Percentiles rank a stretch among this genome's conserved stretches.
These are phyloP conservation scores for Pichia sp. DNA, from an alignment of 1,139 yeast species.

Conservation along the genomic window DNA sequence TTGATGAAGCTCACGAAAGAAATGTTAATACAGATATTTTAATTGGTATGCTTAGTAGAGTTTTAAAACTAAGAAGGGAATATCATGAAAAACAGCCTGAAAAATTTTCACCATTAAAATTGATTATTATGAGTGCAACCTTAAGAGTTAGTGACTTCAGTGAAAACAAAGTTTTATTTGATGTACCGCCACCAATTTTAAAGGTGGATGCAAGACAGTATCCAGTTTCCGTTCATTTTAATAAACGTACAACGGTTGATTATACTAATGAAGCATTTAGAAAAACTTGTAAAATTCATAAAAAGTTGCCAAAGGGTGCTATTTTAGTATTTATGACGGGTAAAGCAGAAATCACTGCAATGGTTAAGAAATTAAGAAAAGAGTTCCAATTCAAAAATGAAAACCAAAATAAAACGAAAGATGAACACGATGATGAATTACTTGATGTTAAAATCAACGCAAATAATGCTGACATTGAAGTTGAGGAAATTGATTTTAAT, in stretches of 20 bases:
- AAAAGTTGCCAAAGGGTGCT: slow-evolving; percentile 86
- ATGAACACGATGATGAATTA: slow-evolving; percentile 33
- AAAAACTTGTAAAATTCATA: slow-evolving; percentile 83
- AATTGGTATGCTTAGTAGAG: slow-evolving; percentile 89
- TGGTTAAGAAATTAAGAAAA: slow-evolving; percentile 61
- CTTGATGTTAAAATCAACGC: slow-evolving; percentile 49
- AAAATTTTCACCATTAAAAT: slow-evolving; percentile 52
- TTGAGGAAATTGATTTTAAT: slow-evolving; percentile 78
- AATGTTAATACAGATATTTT: slow-evolving; percentile 92
- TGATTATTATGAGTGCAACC: slow-evolving; percentile 91
- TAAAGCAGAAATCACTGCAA: slow-evolving; percentile 76
- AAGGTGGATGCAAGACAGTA: slow-evolving; percentile 92
- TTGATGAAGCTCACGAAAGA: slow-evolving; percentile 98
- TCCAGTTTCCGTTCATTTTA: slow-evolving; percentile 91
- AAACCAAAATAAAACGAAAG: slow-evolving; percentile 14
- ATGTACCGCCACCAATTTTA: slow-evolving; percentile 79
- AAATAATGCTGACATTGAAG: slow-evolving; percentile 64
- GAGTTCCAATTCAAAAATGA: slow-evolving; percentile 58
- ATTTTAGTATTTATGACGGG: slow-evolving; percentile 90
- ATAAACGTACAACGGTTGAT: slow-evolving; percentile 65
- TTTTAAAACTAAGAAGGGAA: slow-evolving; percentile 66
- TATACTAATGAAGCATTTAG: slow-evolving; percentile 83
- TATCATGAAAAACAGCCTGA: slow-evolving; percentile 42
- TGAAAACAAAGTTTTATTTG: slow-evolving; percentile 66
- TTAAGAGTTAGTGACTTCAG: slow-evolving; percentile 88